phyloP scores from a whole-genome alignment of 2,329 filamentous ascomycete species.

The Alternaria ethzedia region DNA sequence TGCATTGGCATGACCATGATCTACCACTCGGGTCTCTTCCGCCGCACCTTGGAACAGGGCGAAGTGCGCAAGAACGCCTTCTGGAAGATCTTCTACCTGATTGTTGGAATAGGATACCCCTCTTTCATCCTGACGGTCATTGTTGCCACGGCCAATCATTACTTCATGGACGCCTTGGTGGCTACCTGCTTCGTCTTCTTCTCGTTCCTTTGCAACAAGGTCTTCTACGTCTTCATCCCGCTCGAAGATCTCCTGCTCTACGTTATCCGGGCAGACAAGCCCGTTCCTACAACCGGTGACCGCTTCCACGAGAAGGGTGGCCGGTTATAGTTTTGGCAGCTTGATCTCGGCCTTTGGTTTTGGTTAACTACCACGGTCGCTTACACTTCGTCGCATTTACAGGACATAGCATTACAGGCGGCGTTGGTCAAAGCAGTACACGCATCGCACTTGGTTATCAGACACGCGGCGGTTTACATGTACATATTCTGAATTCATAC shows the following conservation, averaged over 20 bases:
- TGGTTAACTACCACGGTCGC: background rate
- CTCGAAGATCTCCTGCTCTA: slow-evolving; percentile 59
- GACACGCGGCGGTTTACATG: background rate
- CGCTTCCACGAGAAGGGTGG: slow-evolving; percentile 49
- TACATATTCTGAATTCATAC: background rate
- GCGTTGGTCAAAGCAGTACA: slow-evolving; percentile 1
- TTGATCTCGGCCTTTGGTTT: background rate
- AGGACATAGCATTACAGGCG: slow-evolving; percentile 3
- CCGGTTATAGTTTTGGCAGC: slow-evolving; percentile 24
- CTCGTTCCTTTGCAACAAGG: slow-evolving; percentile 57
- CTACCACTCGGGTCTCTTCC: slow-evolving; percentile 59
- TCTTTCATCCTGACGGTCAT: slow-evolving; percentile 63
- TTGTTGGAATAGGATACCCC: slow-evolving; percentile 60
- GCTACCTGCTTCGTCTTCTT: slow-evolving; percentile 57
- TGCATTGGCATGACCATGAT: slow-evolving; percentile 60
- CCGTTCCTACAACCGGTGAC: slow-evolving; percentile 61
- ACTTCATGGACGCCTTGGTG: slow-evolving; percentile 62
- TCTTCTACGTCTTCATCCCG: slow-evolving; percentile 60
- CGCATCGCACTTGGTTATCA: background rate
- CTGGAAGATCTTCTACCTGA: slow-evolving; percentile 54
- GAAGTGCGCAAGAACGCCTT: slow-evolving; percentile 51
- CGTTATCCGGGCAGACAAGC: slow-evolving; percentile 59
- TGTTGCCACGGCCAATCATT: slow-evolving; percentile 68
- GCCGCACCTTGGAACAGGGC: slow-evolving; percentile 51
- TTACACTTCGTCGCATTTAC: slow-evolving; percentile 5